Evolutionary conservation across 1,139 yeast species (phyloP).

Genomic region (Candida sanyaensis): DNA sequence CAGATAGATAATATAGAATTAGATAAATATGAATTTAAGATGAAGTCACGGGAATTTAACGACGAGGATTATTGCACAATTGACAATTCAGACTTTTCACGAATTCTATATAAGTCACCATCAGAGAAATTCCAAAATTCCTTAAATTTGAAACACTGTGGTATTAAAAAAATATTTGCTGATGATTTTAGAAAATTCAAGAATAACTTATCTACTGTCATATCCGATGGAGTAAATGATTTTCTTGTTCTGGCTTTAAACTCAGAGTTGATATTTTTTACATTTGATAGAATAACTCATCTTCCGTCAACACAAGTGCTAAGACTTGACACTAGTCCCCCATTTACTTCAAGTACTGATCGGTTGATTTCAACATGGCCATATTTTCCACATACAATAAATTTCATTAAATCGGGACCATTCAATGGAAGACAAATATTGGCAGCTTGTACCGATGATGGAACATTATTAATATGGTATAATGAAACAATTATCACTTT

Average conservation of each 20-base stretch:
- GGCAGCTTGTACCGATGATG: slow-evolving; percentile 58
- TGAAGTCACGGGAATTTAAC: slow-evolving; percentile 10
- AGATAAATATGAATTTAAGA: slow-evolving; percentile 2
- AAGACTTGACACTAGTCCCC: slow-evolving; percentile 43
- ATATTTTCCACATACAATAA: slow-evolving; percentile 58
- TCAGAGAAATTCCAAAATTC: slow-evolving; percentile 33
- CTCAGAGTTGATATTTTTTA: slow-evolving; percentile 32
- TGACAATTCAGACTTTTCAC: slow-evolving; percentile 23
- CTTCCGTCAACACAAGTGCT: slow-evolving; percentile 29
- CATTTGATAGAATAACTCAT: slow-evolving; percentile 24
- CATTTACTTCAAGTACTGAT: slow-evolving; percentile 37
- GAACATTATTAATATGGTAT: slow-evolving; percentile 49
- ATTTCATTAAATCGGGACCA: slow-evolving; percentile 34
- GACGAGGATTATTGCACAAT: slow-evolving; percentile 18
- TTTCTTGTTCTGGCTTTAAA: slow-evolving; percentile 29
- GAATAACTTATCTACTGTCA: slow-evolving; percentile 32
- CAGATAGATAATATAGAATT: neutral
- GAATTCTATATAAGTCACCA: slow-evolving; percentile 30
- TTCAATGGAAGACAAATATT: slow-evolving; percentile 38
- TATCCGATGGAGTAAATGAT: slow-evolving; percentile 16
- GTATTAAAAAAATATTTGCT: slow-evolving; percentile 20
- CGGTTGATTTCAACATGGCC: slow-evolving; percentile 49
- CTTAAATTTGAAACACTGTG: slow-evolving; percentile 23
- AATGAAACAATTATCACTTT: slow-evolving; percentile 26
- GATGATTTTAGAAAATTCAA: slow-evolving; percentile 27